phyloP scores from a whole-genome alignment of 495 filamentous ascomycete genomes.

The Parmelia sp. region DNA sequence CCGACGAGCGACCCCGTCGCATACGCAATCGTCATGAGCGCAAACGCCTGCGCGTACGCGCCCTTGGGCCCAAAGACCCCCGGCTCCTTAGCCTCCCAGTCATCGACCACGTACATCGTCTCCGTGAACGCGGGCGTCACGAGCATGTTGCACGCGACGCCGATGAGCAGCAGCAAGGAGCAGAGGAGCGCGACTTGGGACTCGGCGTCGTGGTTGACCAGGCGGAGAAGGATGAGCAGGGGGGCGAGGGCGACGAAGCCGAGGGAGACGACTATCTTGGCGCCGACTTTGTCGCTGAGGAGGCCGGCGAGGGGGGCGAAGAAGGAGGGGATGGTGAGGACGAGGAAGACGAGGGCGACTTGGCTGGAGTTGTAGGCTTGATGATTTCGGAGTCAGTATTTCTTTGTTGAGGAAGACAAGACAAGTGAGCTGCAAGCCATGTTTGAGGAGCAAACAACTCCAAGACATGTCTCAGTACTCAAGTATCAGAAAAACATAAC shows the following conservation, averaged over 20 bases:
- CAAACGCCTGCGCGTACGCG: constrained; percentile 36
- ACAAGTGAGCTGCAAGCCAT: too few species aligned
- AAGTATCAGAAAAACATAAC: too few species aligned
- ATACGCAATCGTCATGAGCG: constrained; percentile 35
- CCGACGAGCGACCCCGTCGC: constrained; percentile 34
- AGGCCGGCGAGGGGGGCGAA: constrained; percentile 47
- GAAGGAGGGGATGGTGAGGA: constrained; percentile 52
- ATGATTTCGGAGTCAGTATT: too few species aligned
- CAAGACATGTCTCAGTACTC: too few species aligned
- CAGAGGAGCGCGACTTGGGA: constrained; percentile 53
- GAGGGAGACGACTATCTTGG: constrained; percentile 46
- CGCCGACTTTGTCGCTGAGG: constrained; percentile 49
- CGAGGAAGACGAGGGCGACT: constrained; percentile 58
- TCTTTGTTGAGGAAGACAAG: too few species aligned
- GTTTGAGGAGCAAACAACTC: too few species aligned
- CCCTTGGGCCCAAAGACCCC: constrained; percentile 35
- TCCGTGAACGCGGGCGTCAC: constrained; percentile 61
- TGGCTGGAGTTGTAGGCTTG: constrained; percentile 51
- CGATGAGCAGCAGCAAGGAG: constrained; percentile 50
- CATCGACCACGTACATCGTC: constrained; percentile 37
- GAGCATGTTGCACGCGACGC: constrained; percentile 43
- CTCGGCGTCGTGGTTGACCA: constrained; percentile 46
- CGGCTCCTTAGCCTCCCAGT: constrained; percentile 25
- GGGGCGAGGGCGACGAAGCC: constrained; percentile 52
- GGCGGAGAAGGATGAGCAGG: constrained; percentile 50